These are phyloP conservation scores for Zymoseptoria passerinii DNA, from an alignment of 2,329 filamentous ascomycete species.

Conservation along the genomic window DNA sequence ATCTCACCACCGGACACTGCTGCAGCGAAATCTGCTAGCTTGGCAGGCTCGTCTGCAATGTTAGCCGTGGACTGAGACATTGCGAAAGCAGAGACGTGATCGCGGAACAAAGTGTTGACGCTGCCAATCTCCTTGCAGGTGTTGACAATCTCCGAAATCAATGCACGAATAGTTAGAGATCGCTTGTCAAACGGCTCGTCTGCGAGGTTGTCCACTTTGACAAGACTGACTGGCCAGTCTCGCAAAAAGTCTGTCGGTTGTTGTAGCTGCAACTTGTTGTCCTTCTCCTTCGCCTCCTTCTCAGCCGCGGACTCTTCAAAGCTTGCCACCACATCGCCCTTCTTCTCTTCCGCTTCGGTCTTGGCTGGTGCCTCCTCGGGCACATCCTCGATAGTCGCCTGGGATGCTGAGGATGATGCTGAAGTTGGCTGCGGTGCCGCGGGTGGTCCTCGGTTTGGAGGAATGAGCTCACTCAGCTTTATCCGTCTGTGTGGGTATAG, in stretches of 20 bases:
- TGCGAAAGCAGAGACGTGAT: constrained; percentile 94
- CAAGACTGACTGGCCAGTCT: constrained; percentile 85
- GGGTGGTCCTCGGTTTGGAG: constrained; percentile 48
- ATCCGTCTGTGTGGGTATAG: constrained; percentile 94
- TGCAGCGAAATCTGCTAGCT: constrained; percentile 92
- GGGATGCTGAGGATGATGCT: constrained; percentile 38
- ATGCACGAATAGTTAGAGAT: constrained; percentile 77
- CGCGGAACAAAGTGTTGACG: constrained; percentile 88
- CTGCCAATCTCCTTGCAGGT: constrained; percentile 96
- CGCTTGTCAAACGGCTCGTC: constrained; percentile 89
- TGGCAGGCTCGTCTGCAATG: constrained; percentile 87
- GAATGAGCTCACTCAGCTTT: constrained; percentile 73
- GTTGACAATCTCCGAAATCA: constrained; percentile 96
- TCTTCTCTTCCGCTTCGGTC: constrained; percentile 54
- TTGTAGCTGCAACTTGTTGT: constrained; percentile 38
- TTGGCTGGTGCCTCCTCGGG: constrained; percentile 21
- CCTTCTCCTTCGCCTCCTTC: constrained; percentile 27
- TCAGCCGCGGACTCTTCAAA: constrained; percentile 78
- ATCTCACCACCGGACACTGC: constrained; percentile 93
- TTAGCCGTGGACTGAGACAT: constrained; percentile 93
- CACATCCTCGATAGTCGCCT: constrained; percentile 36
- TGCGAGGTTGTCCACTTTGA: constrained; percentile 85
- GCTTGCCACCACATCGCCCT: constrained; percentile 91
- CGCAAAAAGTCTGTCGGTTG: constrained; percentile 86
- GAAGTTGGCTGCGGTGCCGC: constrained; percentile 36